Evolutionary conservation across 2,329 filamentous ascomycete genomes (phyloP).

Genomic region (Colletotrichum godetiae): DNA sequence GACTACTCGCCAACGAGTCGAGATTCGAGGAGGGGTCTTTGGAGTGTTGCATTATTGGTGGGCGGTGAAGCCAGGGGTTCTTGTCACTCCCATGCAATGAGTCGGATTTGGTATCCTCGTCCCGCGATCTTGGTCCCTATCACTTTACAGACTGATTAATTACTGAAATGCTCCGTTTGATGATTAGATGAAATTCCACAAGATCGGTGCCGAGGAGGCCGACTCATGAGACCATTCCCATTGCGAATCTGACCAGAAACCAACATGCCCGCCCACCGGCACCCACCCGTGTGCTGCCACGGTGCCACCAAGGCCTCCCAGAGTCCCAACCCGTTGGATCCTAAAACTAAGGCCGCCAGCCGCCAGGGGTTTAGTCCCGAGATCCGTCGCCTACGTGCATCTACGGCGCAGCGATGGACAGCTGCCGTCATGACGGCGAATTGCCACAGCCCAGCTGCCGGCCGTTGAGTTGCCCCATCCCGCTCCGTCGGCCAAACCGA

Average conservation of each 20-base stretch:
- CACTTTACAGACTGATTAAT: background rate
- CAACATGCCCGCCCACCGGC: background rate
- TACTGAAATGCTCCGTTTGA: background rate
- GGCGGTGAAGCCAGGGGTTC: constrained; percentile 10
- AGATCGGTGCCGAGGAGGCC: constrained; percentile 2
- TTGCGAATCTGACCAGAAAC: constrained; percentile 5
- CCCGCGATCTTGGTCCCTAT: background rate
- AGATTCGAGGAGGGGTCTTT: background rate
- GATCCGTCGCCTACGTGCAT: constrained; percentile 1
- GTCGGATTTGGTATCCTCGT: background rate
- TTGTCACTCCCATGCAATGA: background rate
- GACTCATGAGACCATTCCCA: constrained; percentile 9
- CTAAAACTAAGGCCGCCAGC: background rate
- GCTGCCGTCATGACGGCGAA: constrained; percentile 1
- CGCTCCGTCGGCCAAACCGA: constrained; percentile 30
- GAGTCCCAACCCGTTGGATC: background rate
- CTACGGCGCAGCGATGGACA: background rate
- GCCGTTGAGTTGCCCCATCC: constrained; percentile 13
- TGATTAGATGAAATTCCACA: background rate
- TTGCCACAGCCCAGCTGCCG: background rate
- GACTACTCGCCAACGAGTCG: background rate
- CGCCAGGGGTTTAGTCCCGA: background rate
- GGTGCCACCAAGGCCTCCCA: background rate
- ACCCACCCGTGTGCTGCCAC: background rate
- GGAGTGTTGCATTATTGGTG: background rate